phyloP scores from a whole-genome alignment of 2,329 filamentous ascomycete species.

The Trichoderma breve region DNA sequence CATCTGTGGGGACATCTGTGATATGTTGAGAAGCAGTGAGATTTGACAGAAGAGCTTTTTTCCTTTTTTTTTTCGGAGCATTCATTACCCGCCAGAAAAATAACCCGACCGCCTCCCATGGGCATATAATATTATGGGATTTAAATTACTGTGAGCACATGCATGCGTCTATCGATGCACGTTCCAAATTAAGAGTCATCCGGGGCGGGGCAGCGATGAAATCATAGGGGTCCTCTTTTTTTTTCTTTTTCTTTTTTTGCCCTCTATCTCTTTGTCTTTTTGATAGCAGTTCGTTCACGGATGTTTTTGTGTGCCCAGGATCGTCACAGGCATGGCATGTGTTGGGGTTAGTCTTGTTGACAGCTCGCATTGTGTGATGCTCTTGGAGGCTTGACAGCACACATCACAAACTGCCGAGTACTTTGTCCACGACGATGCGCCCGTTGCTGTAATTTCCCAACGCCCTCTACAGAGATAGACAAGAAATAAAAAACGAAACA shows the following conservation, averaged over 20 bases:
- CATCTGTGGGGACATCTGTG: neutral
- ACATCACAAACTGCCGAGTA: neutral
- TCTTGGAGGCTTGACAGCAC: neutral
- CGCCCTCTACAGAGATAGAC: neutral
- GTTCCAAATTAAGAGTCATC: conserved; percentile 16
- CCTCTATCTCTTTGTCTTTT: neutral
- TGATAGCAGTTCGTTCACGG: neutral
- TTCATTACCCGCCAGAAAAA: conserved; percentile 8
- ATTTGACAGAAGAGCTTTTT: neutral
- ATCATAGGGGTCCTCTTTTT: conserved; percentile 31
- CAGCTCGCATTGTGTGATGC: neutral
- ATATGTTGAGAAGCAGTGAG: neutral
- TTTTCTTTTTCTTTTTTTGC: neutral
- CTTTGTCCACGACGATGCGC: neutral
- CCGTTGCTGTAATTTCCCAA: neutral
- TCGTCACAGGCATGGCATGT: neutral
- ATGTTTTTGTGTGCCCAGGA: neutral
- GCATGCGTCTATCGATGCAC: conserved; percentile 16
- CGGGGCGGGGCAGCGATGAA: conserved; percentile 25
- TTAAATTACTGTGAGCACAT: conserved; percentile 1
- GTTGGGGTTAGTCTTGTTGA: conserved; percentile 1
- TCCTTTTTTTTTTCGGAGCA: neutral
- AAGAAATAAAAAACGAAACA: neutral
- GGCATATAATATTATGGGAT: neutral
- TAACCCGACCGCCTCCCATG: neutral